Percentiles rank a stretch among this genome's conserved stretches.
phyloP scores from a whole-genome alignment of 306 rosid species.

The Albizia julibrissin region DNA sequence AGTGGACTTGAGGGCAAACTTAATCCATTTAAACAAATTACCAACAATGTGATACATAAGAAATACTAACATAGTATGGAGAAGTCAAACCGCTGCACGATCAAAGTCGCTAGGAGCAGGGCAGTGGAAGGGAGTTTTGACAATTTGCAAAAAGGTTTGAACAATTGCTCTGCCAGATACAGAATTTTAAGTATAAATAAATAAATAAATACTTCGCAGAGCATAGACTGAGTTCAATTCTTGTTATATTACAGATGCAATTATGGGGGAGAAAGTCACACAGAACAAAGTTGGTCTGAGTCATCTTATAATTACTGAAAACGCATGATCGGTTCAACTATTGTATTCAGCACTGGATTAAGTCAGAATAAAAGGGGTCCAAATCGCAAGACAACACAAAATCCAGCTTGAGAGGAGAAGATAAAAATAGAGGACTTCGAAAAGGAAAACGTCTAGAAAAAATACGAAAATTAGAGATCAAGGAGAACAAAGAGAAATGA shows the following conservation, averaged over 20 bases:
- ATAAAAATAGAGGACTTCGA: not conserved
- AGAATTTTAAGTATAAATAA: too few species aligned
- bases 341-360: not conserved
- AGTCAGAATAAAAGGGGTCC: not conserved
- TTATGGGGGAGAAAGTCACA: not conserved
- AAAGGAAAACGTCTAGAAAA: not conserved
- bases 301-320: conserved; percentile 12
- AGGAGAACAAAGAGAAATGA: conserved; percentile 43
- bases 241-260: conserved; percentile 13
- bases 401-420: not conserved
- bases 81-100: conserved; percentile 5
- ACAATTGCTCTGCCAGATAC: not conserved
- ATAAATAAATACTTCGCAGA: not conserved
- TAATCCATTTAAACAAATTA: not conserved
- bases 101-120: not conserved
- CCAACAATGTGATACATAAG: not conserved
- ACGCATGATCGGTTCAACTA: conserved; percentile 5
- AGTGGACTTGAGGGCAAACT: not conserved
- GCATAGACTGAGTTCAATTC: conserved; percentile 9
- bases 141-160: not conserved
- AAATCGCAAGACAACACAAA: not conserved
- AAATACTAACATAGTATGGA: not conserved
- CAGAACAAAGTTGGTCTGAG: not conserved
- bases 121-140: not conserved
- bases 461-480: conserved; percentile 35